A percentile compares a stretch with the other conserved stretches of the same genome.
phyloP scores from a whole-genome alignment of 345 rosid species.

The Anacardium occidentale region DNA sequence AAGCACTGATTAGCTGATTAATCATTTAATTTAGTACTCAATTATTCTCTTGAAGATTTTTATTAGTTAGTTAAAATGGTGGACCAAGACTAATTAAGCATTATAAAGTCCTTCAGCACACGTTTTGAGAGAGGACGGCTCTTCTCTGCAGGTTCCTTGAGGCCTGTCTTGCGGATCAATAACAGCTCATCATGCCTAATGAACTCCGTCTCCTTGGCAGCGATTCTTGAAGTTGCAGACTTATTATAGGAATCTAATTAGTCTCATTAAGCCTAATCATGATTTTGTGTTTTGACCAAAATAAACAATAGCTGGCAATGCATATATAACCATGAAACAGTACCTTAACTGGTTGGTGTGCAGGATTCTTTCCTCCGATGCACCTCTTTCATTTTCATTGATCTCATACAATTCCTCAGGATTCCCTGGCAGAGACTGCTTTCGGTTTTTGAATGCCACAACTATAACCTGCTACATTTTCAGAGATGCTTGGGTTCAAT shows the following conservation, averaged over 20 bases:
- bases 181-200: neutral
- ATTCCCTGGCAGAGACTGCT: constrained; percentile 35
- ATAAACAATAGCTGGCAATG: too few relatives aligned
- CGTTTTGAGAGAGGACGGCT: neutral
- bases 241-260: neutral
- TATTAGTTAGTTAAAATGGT: too few relatives aligned
- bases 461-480: constrained; percentile 15
- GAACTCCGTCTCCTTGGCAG: too few relatives aligned
- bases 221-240: too few relatives aligned
- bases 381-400: constrained; percentile 24
- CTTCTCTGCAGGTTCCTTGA: neutral
- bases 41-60: too few relatives aligned
- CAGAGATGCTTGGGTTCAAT: neutral
- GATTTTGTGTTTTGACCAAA: too few relatives aligned
- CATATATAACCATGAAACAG: too few relatives aligned
- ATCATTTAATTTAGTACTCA: too few relatives aligned
- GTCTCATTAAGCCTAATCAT: too few relatives aligned
- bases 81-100: too few relatives aligned
- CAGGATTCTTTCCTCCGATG: constrained; percentile 23
- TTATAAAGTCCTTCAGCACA: too few relatives aligned
- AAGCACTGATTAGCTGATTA: too few relatives aligned
- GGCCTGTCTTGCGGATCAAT: neutral
- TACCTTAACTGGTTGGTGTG: constrained; percentile 58
- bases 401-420: constrained; percentile 39
- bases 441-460: constrained; percentile 40